phyloP scores from a whole-genome alignment of 176 grass and related monocot genomes.

The Aegilops sharonensis region DNA sequence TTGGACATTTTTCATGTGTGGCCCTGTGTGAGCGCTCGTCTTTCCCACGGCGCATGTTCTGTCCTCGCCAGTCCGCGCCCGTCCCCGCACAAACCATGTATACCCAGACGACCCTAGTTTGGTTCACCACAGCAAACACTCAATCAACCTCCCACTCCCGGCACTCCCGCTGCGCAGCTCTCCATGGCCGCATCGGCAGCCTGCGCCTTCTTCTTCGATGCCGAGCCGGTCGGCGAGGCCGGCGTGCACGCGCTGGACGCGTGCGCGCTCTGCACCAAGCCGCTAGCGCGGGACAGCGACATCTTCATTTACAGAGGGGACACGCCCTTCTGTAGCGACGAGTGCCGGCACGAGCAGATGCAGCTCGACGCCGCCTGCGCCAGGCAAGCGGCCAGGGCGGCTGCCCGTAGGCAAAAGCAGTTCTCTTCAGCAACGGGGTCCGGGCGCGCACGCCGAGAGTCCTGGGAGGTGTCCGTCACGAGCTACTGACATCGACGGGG shows the following conservation, averaged over 20 bases:
- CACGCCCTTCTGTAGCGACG: constrained; percentile 78
- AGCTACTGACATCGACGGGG: too few relatives aligned
- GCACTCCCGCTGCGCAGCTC: too few relatives aligned
- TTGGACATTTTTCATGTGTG: too few relatives aligned
- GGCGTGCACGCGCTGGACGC: constrained; percentile 33
- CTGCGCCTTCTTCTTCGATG: constrained; percentile 51
- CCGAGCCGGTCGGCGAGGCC: background rate
- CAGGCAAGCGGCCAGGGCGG: too few relatives aligned
- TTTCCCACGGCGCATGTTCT: too few relatives aligned
- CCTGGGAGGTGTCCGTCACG: too few relatives aligned
- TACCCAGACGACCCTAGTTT: too few relatives aligned
- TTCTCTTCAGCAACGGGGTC: too few relatives aligned
- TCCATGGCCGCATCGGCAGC: background rate
- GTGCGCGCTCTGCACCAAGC: constrained; percentile 55
- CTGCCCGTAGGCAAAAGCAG: too few relatives aligned
- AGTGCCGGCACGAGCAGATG: constrained; percentile 65
- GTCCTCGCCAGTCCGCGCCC: background rate
- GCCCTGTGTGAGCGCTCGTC: background rate
- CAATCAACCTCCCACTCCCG: background rate
- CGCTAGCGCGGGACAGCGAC: constrained; percentile 37
- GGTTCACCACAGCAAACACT: background rate
- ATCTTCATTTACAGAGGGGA: constrained; percentile 85
- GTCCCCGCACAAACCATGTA: background rate
- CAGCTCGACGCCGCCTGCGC: constrained; percentile 28
- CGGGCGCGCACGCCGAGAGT: too few relatives aligned